A percentile compares a stretch with the other conserved stretches of the same genome.
phyloP scores from a whole-genome alignment of 176 grass and related monocot genomes.

The Ensete glaucum region DNA sequence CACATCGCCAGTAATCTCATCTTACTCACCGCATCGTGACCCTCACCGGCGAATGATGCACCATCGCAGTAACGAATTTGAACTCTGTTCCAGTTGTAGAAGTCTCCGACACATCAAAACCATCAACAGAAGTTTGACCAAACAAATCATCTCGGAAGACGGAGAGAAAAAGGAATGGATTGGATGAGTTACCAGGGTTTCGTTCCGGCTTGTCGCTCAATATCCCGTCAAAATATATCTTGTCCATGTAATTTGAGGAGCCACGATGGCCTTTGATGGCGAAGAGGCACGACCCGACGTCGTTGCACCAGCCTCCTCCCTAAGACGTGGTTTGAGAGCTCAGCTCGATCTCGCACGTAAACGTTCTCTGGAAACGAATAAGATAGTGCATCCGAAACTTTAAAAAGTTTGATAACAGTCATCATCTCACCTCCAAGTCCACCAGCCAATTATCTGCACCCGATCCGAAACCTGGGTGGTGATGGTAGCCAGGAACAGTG shows the following conservation, averaged over 20 bases:
- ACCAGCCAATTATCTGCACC: conserved; percentile 65
- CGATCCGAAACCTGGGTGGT: conserved; percentile 39
- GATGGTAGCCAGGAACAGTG: conserved; percentile 57
- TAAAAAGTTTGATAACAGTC: no score
- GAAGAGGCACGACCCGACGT: conserved; percentile 1
- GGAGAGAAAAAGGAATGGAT: no score
- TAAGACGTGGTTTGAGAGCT: background rate
- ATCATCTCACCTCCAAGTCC: conserved; percentile 51
- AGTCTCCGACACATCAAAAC: conserved; percentile 32
- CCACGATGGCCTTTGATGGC: conserved; percentile 5
- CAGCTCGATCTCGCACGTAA: no score
- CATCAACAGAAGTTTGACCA: background rate
- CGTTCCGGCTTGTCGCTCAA: conserved; percentile 13
- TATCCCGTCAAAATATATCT: conserved; percentile 18
- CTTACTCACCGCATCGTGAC: conserved; percentile 41
- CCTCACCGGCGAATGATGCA: conserved; percentile 64
- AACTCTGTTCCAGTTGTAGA: conserved; percentile 92
- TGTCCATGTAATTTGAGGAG: conserved; percentile 37
- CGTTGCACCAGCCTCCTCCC: conserved; percentile 38
- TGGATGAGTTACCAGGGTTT: conserved; percentile 25
- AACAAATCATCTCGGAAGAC: no score
- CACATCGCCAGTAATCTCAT: background rate
- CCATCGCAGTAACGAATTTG: conserved; percentile 81
- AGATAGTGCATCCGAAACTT: no score
- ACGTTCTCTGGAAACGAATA: no score